Evolutionary conservation across 129 eudicot genomes (phyloP).

Genomic region (Apium graveolens): DNA sequence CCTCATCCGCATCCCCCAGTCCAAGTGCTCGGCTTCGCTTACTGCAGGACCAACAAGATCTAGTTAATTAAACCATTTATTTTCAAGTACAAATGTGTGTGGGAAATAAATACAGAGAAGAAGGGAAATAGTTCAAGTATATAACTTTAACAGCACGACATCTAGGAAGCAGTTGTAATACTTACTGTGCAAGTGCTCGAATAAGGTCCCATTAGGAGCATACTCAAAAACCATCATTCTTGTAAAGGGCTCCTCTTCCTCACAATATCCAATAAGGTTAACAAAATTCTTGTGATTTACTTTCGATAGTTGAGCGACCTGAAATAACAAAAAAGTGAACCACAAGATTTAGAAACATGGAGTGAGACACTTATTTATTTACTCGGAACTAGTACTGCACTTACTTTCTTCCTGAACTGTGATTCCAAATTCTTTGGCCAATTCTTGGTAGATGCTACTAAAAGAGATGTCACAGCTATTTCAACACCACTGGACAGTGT

Average conservation of each 20-base stretch:
- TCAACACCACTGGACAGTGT: conserved; percentile 94
- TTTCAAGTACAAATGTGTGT: not conserved
- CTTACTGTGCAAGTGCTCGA: conserved; percentile 90
- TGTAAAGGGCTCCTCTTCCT: conserved; percentile 80
- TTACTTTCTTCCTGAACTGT: conserved; percentile 79
- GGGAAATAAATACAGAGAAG: not conserved
- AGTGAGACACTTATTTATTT: not conserved
- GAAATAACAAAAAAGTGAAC: conserved; percentile 14
- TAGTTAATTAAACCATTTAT: not conserved
- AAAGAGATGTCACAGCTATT: conserved; percentile 74
- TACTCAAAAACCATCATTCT: conserved; percentile 94
- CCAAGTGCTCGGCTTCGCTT: conserved; percentile 90
- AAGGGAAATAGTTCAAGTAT: not conserved
- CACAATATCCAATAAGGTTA: conserved; percentile 81
- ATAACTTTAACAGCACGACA: not conserved
- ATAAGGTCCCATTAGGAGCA: conserved; percentile 94
- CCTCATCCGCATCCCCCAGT: conserved; percentile 75
- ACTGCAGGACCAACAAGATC: conserved; percentile 36
- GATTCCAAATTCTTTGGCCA: conserved; percentile 65
- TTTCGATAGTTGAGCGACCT: conserved; percentile 72
- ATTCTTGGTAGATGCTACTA: conserved; percentile 53
- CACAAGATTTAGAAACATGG: not conserved
- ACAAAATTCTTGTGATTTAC: conserved; percentile 90
- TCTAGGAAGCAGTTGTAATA: not conserved
- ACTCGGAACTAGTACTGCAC: not conserved